A percentile compares a stretch with the other conserved stretches of the same genome.
phyloP scores from a whole-genome alignment of 306 rosid genomes.

The Fragaria vesca region DNA sequence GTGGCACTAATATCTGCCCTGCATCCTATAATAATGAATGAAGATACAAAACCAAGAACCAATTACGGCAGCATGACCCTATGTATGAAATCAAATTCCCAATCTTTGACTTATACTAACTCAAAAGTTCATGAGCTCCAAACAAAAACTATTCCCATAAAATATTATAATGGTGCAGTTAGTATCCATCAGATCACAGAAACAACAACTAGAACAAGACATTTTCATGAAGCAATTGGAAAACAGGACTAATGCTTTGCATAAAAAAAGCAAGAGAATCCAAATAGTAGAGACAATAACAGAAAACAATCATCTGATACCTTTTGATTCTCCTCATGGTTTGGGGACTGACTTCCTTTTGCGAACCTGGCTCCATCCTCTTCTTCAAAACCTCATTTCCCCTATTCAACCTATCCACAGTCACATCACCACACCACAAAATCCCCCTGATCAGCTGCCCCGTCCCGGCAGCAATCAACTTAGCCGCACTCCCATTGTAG shows the following conservation, averaged over 20 bases:
- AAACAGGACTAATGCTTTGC: background rate
- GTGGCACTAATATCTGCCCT: background rate
- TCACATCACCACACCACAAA: slow-evolving; percentile 97
- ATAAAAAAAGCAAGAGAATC: background rate
- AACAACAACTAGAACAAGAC: slow-evolving; percentile 18
- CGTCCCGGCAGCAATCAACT: slow-evolving; percentile 70
- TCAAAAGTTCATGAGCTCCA: background rate
- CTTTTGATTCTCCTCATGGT: slow-evolving; percentile 81
- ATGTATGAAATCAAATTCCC: background rate
- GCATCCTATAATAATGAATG: background rate
- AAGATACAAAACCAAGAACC: background rate
- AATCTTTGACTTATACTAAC: background rate
- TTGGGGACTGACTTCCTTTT: slow-evolving; percentile 60
- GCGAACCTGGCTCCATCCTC: slow-evolving; percentile 46
- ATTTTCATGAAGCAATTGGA: background rate
- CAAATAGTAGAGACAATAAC: background rate
- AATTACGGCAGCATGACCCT: background rate
- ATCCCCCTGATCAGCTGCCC: slow-evolving; percentile 78
- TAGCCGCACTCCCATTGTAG: slow-evolving; percentile 70
- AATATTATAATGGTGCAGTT: background rate
- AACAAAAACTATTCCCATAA: background rate
- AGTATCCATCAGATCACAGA: background rate
- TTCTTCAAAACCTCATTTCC: slow-evolving; percentile 80
- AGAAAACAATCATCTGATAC: slow-evolving; percentile 27
- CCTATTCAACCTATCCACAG: slow-evolving; percentile 75